phyloP scores from a whole-genome alignment of 192 early-diverging fungal genomes.

The Mortierella claussenii region DNA sequence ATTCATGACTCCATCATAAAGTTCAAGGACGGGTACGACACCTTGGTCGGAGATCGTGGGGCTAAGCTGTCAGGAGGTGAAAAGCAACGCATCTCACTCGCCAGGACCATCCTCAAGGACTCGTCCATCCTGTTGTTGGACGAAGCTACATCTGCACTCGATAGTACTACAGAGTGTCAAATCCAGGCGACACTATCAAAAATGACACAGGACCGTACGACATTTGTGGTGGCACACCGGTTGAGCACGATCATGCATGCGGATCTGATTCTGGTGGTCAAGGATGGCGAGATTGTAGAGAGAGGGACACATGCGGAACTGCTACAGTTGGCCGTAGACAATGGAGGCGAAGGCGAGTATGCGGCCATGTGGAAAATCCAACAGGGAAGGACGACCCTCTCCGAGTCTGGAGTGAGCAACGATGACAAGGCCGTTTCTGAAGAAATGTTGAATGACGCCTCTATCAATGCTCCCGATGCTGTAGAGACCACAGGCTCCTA shows the following conservation, averaged over 20 bases:
- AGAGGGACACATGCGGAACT: conserved; percentile 86
- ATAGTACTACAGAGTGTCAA: conserved; percentile 76
- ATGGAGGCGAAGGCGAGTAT: conserved; percentile 68
- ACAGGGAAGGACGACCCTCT: conserved; percentile 58
- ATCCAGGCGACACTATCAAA: conserved; percentile 87
- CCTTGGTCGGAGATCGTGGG: too few relatives aligned
- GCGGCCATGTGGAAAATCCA: conserved; percentile 93
- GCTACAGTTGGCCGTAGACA: conserved; percentile 54
- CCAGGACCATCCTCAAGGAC: conserved; percentile 88
- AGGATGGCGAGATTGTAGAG: too few relatives aligned
- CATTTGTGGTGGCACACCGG: conserved; percentile 87
- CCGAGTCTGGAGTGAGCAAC: too few relatives aligned
- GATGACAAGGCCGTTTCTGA: too few relatives aligned
- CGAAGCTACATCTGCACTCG: conserved; percentile 89
- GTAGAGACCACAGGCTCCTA: too few relatives aligned
- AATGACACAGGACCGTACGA: too few relatives aligned
- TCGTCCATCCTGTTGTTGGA: conserved; percentile 89
- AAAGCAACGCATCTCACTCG: too few relatives aligned
- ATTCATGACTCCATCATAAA: too few relatives aligned
- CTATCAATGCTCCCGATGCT: too few relatives aligned
- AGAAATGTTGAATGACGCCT: too few relatives aligned
- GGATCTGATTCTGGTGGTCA: conserved; percentile 86
- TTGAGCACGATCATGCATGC: conserved; percentile 85
- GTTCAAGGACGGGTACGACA: too few relatives aligned
- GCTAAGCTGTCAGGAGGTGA: too few relatives aligned